These are phyloP conservation scores for Coriolopsis trogii DNA, from an alignment of 1,284 basidiomycete genomes.

Conservation along the genomic window DNA sequence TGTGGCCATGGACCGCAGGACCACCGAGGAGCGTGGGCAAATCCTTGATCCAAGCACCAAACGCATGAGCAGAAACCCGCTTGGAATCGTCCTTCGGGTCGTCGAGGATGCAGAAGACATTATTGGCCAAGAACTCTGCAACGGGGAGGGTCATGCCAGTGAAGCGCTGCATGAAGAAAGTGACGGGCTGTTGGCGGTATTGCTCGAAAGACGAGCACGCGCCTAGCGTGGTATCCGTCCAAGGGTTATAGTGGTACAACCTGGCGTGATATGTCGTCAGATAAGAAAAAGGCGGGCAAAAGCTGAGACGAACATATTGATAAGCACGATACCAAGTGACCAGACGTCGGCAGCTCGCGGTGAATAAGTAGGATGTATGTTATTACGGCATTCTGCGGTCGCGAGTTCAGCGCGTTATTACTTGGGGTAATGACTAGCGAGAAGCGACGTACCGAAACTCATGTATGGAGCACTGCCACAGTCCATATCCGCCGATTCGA, in stretches of 20 bases:
- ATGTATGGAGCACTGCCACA: conserved; percentile 99
- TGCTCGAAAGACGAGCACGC: conserved; percentile 83
- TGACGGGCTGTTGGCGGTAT: conserved; percentile 79
- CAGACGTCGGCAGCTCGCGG: conserved; percentile 97
- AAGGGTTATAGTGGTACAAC: conserved; percentile 98
- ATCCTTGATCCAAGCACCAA: conserved; percentile 86
- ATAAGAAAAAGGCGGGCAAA: background rate
- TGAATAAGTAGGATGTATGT: conserved; percentile 90
- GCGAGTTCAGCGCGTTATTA: background rate
- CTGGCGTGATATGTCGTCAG: conserved; percentile 37
- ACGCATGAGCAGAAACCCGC: conserved; percentile 80
- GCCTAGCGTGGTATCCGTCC: conserved; percentile 88
- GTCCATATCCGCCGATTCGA: conserved; percentile 93
- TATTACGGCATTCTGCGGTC: conserved; percentile 91
- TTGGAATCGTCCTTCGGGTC: conserved; percentile 55
- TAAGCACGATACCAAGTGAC: conserved; percentile 97
- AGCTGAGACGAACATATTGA: conserved; percentile 80
- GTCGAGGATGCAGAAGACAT: conserved; percentile 86
- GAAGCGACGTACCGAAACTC: conserved; percentile 81
- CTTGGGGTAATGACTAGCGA: background rate
- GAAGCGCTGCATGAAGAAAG: conserved; percentile 90
- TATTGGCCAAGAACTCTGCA: conserved; percentile 83
- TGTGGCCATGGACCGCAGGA: conserved; percentile 35
- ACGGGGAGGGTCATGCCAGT: conserved; percentile 89
- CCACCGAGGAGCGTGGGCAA: conserved; percentile 69